These are phyloP conservation scores for Auricularia sp. DNA, from an alignment of 768 basidiomycete species.

Conservation along the genomic window DNA sequence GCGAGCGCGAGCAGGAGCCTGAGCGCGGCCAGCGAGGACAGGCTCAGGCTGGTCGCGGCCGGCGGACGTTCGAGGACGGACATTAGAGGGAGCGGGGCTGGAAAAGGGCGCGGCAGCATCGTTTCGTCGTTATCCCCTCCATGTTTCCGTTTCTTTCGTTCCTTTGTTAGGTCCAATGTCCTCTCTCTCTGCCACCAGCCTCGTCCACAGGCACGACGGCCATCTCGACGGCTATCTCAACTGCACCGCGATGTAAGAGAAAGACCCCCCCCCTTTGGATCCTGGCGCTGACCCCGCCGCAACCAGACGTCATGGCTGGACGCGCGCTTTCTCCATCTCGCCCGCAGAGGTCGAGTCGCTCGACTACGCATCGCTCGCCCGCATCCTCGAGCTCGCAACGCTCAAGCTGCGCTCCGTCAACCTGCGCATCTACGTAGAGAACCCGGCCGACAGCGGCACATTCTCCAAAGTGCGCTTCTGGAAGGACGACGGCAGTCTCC, in stretches of 20 bases:
- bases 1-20: constrained; percentile 44
- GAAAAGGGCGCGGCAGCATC: not conserved
- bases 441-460: constrained; percentile 3
- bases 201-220: constrained; percentile 3
- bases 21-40: not conserved
- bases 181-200: not conserved
- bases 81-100: not conserved
- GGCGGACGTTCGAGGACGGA: not conserved
- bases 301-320: constrained; percentile 6
- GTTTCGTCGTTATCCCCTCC: not conserved
- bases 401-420: constrained; percentile 6
- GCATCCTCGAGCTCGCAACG: constrained; percentile 6
- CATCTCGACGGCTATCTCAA: constrained; percentile 5
- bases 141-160: not conserved
- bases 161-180: not conserved
- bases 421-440: constrained; percentile 7
- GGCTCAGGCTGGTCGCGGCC: not conserved
- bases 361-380: constrained; percentile 2
- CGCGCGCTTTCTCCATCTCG: constrained; percentile 7
- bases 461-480: constrained; percentile 5
- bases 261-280: not conserved
- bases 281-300: not conserved
- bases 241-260: constrained; percentile 3
- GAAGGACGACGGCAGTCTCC: constrained; percentile 8
- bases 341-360: constrained; percentile 2